Evolutionary conservation across 2,329 filamentous ascomycete species (phyloP), one percentile per base, ranked within the genome.

Genomic region (Cladorrhinum sp.): DNA sequence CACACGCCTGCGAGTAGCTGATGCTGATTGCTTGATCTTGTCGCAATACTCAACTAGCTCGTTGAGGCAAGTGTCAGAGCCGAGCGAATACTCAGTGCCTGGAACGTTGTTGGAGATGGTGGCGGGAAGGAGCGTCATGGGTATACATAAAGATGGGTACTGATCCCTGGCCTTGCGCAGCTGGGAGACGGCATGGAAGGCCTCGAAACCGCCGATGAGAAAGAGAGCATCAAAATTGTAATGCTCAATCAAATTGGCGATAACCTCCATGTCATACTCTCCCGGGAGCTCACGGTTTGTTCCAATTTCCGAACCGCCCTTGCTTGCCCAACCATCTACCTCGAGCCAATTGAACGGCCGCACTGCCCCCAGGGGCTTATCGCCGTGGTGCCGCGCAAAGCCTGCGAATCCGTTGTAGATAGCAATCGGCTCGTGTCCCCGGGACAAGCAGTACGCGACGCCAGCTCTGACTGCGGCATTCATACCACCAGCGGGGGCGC

Each of bases 71-170:
- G 95, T 99, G 71, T 99, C 95, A 29, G 92, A 96, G 49, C 95
- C 95, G 50, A 99, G 85, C 1, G 92, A 97, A 79, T 97, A 98
- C 76, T 99, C 95, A 0, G 93, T 96, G 41, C 95, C 95, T 0
- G 95, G 95, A 3, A 99, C 95, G 74, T 99, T 99, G 82, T 99
- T 99, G 66, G 92, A 96, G 68, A 99, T 93, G 9, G 95, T 99
- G n/a, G 95, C 95, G 0, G 95, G 95, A 24, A 99, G 82, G 48
- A 97, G 83, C 57, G 89, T 85, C 82, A 98, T 91, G 20, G 95
- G 95, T 65, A 99, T 97, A 75, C 91, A 92, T 72, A 99, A 90
- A 1, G 90, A 88, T 10, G 91, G 87, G 76, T 90, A 96, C 63
- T 91, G 77, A 36, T 86, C 83, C 59, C 92, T 84, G 13, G 89